phyloP scores from a whole-genome alignment of 2,329 filamentous ascomycete species.

The Grosmannia penicillata region DNA sequence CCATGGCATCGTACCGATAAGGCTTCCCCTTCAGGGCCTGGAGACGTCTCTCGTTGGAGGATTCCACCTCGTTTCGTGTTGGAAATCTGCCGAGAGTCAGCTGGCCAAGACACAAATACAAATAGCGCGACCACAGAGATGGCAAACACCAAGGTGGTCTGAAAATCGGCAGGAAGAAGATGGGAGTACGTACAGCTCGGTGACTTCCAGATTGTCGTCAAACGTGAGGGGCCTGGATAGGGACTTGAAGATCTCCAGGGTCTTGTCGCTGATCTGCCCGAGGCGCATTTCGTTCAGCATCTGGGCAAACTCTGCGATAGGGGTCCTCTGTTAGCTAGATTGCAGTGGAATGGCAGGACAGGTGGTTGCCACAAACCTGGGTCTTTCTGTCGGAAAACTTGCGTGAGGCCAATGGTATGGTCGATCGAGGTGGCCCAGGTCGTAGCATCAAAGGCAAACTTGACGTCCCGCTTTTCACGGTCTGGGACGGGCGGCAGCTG shows the following conservation, averaged over 20 bases:
- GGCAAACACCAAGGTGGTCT: too few relatives aligned
- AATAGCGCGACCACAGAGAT: too few relatives aligned
- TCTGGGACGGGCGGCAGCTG: slow-evolving; percentile 91
- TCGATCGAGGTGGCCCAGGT: slow-evolving; percentile 90
- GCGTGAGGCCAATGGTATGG: slow-evolving; percentile 87
- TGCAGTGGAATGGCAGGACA: neutral
- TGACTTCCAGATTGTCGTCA: slow-evolving; percentile 63
- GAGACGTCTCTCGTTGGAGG: slow-evolving; percentile 66
- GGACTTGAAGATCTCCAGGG: slow-evolving; percentile 60
- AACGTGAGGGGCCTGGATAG: slow-evolving; percentile 58
- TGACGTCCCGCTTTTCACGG: slow-evolving; percentile 48
- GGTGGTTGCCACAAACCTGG: slow-evolving; percentile 29
- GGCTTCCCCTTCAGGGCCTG: slow-evolving; percentile 52
- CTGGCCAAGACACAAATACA: neutral
- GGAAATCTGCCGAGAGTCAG: slow-evolving; percentile 47
- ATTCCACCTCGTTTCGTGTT: slow-evolving; percentile 77
- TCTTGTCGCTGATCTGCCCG: slow-evolving; percentile 62
- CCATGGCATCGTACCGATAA: slow-evolving; percentile 56
- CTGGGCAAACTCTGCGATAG: slow-evolving; percentile 54
- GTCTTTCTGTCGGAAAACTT: slow-evolving; percentile 93
- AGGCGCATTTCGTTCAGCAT: slow-evolving; percentile 99
- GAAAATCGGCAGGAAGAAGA: neutral
- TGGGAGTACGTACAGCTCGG: slow-evolving; percentile 53
- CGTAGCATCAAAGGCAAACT: slow-evolving; percentile 83
- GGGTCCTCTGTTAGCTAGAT: slow-evolving; percentile 12